These are phyloP conservation scores for Aspergillus ostianus DNA, from an alignment of 495 filamentous ascomycete species.

Conservation along the genomic window DNA sequence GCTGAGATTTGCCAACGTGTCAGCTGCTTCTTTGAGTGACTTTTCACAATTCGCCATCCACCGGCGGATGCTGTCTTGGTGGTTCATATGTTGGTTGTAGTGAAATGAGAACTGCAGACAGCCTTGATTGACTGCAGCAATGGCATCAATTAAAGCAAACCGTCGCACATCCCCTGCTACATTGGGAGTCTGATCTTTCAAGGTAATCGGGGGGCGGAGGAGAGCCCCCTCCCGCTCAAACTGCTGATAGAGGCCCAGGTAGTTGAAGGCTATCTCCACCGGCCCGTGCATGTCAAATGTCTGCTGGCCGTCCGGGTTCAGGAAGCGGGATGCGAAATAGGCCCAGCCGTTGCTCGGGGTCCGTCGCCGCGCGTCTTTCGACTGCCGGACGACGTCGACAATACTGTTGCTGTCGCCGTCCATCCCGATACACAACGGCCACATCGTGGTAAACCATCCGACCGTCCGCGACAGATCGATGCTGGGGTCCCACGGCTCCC, in stretches of 20 bases:
- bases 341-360: conserved; percentile 30
- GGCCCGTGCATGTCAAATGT: conserved; percentile 17
- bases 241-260: conserved; percentile 43
- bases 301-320: conserved; percentile 15
- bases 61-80: no score
- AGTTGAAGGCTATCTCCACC: conserved; percentile 46
- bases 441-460: conserved; percentile 45
- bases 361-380: conserved; percentile 25
- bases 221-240: conserved; percentile 31
- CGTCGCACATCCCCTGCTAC: no score
- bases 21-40: no score
- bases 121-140: no score
- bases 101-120: no score
- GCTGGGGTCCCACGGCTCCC: conserved; percentile 7
- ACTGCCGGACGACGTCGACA: conserved; percentile 7
- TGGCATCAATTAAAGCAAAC: no score
- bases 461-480: conserved; percentile 44
- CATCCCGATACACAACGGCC: not conserved
- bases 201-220: conserved; percentile 7
- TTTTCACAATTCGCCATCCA: no score
- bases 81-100: no score
- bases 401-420: no score
- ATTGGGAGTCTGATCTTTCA: no score
- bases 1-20: no score
- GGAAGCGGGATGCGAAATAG: conserved; percentile 29